These are phyloP conservation scores for Trichoderma aggressivum DNA, from an alignment of 2,329 filamentous ascomycete genomes.

Conservation along the genomic window DNA sequence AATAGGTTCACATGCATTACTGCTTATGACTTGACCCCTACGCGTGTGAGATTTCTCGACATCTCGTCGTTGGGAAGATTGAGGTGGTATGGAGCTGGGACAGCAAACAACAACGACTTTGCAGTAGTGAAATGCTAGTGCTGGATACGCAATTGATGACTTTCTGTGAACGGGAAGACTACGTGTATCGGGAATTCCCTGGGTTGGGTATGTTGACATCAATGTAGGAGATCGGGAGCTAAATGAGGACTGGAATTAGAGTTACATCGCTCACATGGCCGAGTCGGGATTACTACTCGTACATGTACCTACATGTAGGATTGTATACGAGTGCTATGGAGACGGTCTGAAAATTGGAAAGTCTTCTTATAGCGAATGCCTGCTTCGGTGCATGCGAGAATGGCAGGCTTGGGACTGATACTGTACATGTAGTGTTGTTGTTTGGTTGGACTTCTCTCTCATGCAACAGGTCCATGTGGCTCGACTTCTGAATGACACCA, in stretches of 20 bases:
- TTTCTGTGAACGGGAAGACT: not conserved
- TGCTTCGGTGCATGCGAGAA: not conserved
- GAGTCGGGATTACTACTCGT: not conserved
- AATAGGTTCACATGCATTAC: not conserved
- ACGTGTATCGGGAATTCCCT: not conserved
- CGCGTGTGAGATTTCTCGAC: not conserved
- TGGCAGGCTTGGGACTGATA: not conserved
- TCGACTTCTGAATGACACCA: not conserved
- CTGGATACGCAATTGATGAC: not conserved
- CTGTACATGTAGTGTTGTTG: not conserved
- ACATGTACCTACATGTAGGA: not conserved
- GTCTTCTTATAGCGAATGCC: not conserved
- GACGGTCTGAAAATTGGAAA: not conserved
- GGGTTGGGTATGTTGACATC: not conserved
- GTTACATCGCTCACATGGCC: not conserved
- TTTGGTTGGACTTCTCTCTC: not conserved
- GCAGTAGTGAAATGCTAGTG: not conserved
- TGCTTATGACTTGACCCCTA: not conserved
- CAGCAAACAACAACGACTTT: not conserved
- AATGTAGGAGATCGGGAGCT: not conserved
- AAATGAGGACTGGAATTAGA: not conserved
- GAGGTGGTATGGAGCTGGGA: not conserved
- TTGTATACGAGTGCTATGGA: not conserved
- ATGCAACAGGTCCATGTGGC: not conserved
- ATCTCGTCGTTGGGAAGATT: not conserved